A percentile compares a stretch with the other conserved stretches of the same genome.
Evolutionary conservation across 116 monocot species (phyloP).

Genomic region (Iris pallida): DNA sequence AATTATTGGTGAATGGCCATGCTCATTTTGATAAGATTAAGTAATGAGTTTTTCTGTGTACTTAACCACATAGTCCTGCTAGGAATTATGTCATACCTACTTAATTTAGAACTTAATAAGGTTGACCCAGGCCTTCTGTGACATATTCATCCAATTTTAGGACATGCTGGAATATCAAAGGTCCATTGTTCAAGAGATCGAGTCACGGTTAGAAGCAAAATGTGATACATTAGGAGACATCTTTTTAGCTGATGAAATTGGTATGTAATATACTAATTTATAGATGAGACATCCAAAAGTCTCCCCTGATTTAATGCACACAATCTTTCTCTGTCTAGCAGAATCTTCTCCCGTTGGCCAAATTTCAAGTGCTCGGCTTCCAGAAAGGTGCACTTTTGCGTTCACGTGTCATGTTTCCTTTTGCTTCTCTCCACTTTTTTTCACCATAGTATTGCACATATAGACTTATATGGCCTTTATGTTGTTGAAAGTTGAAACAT

Average conservation of each 20-base stretch:
- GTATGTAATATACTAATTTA: slow-evolving; percentile 22
- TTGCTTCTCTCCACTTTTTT: too few relatives aligned
- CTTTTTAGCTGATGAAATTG: slow-evolving; percentile 61
- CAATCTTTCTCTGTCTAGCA: slow-evolving; percentile 22
- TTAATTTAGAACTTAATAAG: background rate
- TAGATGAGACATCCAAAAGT: slow-evolving; percentile 1
- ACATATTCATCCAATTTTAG: slow-evolving; percentile 26
- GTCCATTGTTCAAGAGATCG: slow-evolving; percentile 67
- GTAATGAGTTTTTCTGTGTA: background rate
- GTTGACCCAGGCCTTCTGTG: background rate
- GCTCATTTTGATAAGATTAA: background rate
- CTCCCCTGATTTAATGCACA: background rate
- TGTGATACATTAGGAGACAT: slow-evolving; percentile 73
- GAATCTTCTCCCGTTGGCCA: slow-evolving; percentile 74
- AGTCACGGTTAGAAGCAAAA: slow-evolving; percentile 73
- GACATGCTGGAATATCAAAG: slow-evolving; percentile 76
- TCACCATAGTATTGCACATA: too few relatives aligned
- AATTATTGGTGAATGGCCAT: background rate
- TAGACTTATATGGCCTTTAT: too few relatives aligned
- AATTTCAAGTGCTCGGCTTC: slow-evolving; percentile 70
- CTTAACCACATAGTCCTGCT: background rate
- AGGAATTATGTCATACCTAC: background rate
- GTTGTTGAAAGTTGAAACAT: too few relatives aligned
- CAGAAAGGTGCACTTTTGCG: slow-evolving; percentile 66
- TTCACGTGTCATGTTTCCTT: background rate